These are phyloP conservation scores for Fusarium pseudoanthophilum DNA, from an alignment of 2,329 filamentous ascomycete species.

Conservation along the genomic window DNA sequence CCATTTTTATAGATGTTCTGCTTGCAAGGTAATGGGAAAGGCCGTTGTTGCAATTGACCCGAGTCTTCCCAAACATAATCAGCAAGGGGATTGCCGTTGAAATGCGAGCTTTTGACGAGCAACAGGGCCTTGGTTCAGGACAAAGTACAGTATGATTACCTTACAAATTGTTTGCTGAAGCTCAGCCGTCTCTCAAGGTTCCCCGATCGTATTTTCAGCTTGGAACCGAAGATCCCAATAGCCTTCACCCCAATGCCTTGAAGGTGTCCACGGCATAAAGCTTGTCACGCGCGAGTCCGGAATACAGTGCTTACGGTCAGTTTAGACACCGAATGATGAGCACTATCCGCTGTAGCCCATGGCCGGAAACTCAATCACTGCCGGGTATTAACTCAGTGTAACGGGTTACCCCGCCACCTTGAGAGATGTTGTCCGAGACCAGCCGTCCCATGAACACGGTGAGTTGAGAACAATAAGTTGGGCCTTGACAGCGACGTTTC, in stretches of 20 bases:
- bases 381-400: no score
- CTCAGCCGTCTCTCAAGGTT: background rate
- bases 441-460: no score
- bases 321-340: background rate
- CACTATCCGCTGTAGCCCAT: background rate
- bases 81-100: no score
- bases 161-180: fast-evolving
- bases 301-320: background rate
- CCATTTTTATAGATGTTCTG: fast-evolving
- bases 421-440: no score
- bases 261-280: background rate
- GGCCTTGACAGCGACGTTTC: no score
- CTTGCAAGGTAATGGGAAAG: fast-evolving
- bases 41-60: fast-evolving
- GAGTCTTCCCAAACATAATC: fast-evolving
- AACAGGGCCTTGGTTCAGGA: fast-evolving
- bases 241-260: background rate
- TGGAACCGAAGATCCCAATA: background rate
- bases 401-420: background rate
- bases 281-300: background rate
- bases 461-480: no score
- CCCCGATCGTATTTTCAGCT: background rate
- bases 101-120: background rate
- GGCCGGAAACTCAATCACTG: background rate
- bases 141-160: no score